Evolutionary conservation across 352 stramenopile species (phyloP).

Genomic region (Phytophthora litchii): DNA sequence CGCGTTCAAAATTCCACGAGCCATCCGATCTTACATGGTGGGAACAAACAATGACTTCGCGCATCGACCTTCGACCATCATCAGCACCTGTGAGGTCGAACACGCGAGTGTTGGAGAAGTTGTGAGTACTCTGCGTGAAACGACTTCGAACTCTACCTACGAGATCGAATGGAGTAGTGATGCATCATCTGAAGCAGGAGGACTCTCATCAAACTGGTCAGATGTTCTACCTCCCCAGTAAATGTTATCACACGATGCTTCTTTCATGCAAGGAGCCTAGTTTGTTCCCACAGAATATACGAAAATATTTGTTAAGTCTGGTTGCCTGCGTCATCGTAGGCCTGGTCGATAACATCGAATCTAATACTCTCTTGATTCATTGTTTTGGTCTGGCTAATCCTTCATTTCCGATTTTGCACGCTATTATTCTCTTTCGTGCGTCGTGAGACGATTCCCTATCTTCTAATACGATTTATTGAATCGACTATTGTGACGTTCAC

Average conservation of each 20-base stretch:
- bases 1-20: slow-evolving; percentile 2
- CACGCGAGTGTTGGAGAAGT: not conserved
- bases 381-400: too few species aligned
- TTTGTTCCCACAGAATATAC: too few species aligned
- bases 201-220: slow-evolving; percentile 13
- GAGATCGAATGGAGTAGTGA: too few species aligned
- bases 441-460: not conserved
- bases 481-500: slow-evolving; percentile 4
- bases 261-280: too few species aligned
- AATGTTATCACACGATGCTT: not conserved
- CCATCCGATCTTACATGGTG: slow-evolving; percentile 17
- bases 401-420: not conserved
- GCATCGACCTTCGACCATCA: slow-evolving; percentile 3
- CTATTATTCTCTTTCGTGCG: not conserved
- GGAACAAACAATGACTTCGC: slow-evolving; percentile 9
- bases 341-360: too few species aligned
- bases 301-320: too few species aligned
- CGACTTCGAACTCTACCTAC: not conserved
- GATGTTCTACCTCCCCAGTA: not conserved
- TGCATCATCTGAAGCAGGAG: slow-evolving; percentile 2
- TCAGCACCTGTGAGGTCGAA: not conserved
- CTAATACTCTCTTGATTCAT: too few species aligned
- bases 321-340: too few species aligned
- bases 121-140: not conserved
- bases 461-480: not conserved